A percentile compares a stretch with the other conserved stretches of the same genome.
These are phyloP conservation scores for Diaporthe capsici DNA, from an alignment of 2,329 filamentous ascomycete species.

Conservation along the genomic window DNA sequence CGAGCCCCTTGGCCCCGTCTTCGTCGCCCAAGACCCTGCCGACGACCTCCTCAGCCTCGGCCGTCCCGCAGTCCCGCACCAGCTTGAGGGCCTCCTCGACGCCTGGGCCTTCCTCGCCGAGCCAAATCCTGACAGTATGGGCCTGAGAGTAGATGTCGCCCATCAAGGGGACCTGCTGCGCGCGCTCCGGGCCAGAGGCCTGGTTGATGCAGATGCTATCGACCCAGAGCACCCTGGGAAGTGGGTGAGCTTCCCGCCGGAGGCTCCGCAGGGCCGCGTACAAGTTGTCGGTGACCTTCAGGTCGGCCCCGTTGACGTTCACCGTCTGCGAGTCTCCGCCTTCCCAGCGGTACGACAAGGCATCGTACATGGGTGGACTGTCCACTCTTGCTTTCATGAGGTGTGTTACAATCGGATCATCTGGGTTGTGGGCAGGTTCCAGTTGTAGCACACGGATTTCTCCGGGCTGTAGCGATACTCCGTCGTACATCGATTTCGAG, in stretches of 20 bases:
- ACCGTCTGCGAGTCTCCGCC: background rate
- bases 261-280: background rate
- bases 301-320: background rate
- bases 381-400: background rate
- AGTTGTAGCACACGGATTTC: background rate
- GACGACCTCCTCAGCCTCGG: background rate
- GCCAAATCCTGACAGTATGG: background rate
- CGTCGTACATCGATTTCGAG: background rate
- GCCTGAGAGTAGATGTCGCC: conserved; percentile 23
- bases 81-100: background rate
- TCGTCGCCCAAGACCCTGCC: background rate
- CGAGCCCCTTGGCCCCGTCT: background rate
- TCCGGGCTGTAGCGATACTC: background rate
- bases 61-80: too few species aligned
- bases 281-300: background rate
- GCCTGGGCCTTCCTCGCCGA: conserved; percentile 1
- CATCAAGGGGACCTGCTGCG: conserved; percentile 23
- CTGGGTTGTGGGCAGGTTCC: background rate
- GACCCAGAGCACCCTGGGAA: conserved; percentile 25
- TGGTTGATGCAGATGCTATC: conserved; percentile 39
- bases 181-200: background rate
- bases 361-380: background rate
- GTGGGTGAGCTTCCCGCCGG: background rate
- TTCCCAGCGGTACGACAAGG: background rate
- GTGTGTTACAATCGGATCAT: background rate